Evolutionary conservation across 176 grass and related monocot species (phyloP).

Genomic region (Raddia distichophylla): DNA sequence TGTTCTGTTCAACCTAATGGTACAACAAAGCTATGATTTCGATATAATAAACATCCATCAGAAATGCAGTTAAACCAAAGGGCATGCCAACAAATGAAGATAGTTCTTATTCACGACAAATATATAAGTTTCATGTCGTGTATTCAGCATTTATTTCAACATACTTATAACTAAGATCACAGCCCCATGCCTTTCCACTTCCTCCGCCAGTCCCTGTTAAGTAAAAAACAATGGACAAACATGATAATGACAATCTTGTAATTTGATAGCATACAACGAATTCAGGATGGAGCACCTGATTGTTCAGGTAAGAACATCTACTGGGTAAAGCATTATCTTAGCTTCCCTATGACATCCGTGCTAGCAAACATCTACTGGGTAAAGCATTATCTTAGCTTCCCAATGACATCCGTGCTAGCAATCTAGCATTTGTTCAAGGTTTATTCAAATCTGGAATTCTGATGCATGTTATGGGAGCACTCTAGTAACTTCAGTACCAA

Average conservation of each 20-base stretch:
- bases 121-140: conserved; percentile 57
- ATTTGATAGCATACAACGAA: conserved; percentile 19
- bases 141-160: conserved; percentile 99
- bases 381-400: background rate
- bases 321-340: background rate
- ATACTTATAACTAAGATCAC: conserved; percentile 97
- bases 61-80: background rate
- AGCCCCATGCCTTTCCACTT: conserved; percentile 88
- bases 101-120: background rate
- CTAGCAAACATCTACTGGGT: conserved; percentile 15
- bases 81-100: conserved; percentile 30
- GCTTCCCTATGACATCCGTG: background rate
- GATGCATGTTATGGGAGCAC: background rate
- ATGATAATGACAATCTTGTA: background rate
- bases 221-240: background rate
- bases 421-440: conserved; percentile 29
- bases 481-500: background rate
- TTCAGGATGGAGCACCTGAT: background rate
- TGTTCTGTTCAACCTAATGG: conserved; percentile 4
- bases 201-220: conserved; percentile 65
- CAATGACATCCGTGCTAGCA: conserved; percentile 5
- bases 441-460: conserved; percentile 16
- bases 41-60: background rate
- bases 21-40: conserved; percentile 31
- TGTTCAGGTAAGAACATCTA: conserved; percentile 14